Evolutionary conservation across 1,284 basidiomycete species (phyloP).

Genomic region (Fistulina hepatica): DNA sequence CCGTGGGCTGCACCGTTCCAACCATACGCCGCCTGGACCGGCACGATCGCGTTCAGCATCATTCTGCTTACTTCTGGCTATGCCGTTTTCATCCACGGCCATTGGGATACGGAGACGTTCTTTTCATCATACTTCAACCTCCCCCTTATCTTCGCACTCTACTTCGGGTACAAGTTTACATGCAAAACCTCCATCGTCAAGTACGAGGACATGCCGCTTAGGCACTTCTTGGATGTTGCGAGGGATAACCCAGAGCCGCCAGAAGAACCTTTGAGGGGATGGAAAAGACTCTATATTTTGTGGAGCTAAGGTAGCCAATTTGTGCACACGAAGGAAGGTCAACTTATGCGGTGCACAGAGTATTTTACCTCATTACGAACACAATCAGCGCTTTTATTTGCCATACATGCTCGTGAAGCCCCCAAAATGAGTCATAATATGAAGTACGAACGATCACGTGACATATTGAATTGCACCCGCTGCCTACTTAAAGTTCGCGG

Average conservation of each 20-base stretch:
- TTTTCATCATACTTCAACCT: slow-evolving; percentile 37
- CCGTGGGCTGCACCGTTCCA: slow-evolving; percentile 31
- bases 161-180: slow-evolving; percentile 21
- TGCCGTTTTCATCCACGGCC: slow-evolving; percentile 29
- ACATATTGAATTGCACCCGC: too few species aligned
- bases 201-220: slow-evolving; percentile 11
- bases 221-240: background rate
- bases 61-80: slow-evolving; percentile 19
- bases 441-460: too few species aligned
- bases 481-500: too few species aligned
- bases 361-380: too few species aligned
- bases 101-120: slow-evolving; percentile 23
- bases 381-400: too few species aligned
- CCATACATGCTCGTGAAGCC: too few species aligned
- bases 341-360: too few species aligned
- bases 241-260: background rate
- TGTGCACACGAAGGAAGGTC: too few species aligned
- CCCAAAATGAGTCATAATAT: too few species aligned
- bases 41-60: slow-evolving; percentile 2
- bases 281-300: background rate
- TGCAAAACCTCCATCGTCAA: slow-evolving; percentile 13
- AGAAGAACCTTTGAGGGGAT: background rate
- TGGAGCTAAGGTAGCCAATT: background rate
- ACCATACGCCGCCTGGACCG: slow-evolving; percentile 24
- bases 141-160: slow-evolving; percentile 33